Percentiles rank a stretch among this genome's conserved stretches.
Evolutionary conservation across 1,139 yeast genomes (phyloP).

Genomic region (Pichia sp.): DNA sequence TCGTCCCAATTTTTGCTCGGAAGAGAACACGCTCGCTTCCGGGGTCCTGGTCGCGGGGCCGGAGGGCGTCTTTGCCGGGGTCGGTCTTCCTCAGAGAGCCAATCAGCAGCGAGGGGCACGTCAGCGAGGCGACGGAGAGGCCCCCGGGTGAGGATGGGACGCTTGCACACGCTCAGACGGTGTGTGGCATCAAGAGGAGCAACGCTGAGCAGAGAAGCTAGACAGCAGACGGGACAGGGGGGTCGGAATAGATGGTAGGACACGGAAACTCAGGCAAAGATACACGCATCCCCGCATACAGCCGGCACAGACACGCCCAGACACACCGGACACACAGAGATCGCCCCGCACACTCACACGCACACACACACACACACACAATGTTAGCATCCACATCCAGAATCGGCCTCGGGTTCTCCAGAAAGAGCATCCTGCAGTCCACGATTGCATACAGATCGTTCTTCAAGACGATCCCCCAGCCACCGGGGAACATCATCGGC

Average conservation of each 20-base stretch:
- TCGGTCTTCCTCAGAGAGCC: not conserved
- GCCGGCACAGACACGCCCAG: not conserved
- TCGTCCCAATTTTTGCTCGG: not conserved
- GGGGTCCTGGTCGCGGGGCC: not conserved
- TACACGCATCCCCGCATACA: not conserved
- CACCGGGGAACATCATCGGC: conserved; percentile 68
- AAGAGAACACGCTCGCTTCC: not conserved
- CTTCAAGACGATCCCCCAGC: conserved; percentile 60
- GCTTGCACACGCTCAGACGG: too few relatives aligned
- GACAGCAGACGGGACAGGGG: too few relatives aligned
- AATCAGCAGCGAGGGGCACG: conserved; percentile 5
- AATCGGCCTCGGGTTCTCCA: conserved; percentile 24
- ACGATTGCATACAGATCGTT: conserved; percentile 30
- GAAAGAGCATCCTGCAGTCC: conserved; percentile 12
- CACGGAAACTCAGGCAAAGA: too few relatives aligned
- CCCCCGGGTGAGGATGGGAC: too few relatives aligned
- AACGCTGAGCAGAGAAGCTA: too few relatives aligned
- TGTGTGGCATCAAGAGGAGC: too few relatives aligned
- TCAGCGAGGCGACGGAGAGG: conserved; percentile 1
- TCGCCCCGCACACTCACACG: too few relatives aligned
- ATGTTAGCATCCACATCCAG: conserved; percentile 19
- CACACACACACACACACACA: not conserved
- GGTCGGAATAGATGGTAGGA: too few relatives aligned
- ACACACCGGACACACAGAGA: not conserved
- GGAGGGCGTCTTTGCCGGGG: not conserved